Evolutionary conservation across 2,329 filamentous ascomycete species (phyloP).

Genomic region (Aspergillus unguis): DNA sequence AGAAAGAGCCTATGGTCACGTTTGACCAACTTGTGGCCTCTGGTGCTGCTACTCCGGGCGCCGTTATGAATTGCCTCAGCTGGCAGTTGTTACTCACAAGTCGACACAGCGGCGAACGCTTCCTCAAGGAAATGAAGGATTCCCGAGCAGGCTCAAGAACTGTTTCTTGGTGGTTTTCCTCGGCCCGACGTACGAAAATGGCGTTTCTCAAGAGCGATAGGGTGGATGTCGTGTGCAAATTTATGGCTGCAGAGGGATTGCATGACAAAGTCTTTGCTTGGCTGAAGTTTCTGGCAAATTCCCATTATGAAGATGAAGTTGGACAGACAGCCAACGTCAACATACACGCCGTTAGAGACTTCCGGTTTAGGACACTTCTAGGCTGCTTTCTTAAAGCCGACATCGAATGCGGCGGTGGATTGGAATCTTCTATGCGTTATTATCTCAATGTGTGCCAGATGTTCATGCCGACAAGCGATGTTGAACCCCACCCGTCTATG

Average conservation of each 20-base stretch:
- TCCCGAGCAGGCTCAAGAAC: conserved; percentile 35
- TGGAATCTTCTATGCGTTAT: conserved; percentile 29
- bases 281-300: conserved; percentile 30
- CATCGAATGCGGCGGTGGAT: conserved; percentile 30
- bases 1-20: conserved; percentile 32
- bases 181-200: conserved; percentile 28
- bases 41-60: conserved; percentile 28
- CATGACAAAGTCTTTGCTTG: conserved; percentile 35
- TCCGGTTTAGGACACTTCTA: conserved; percentile 24
- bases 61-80: conserved; percentile 30
- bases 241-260: conserved; percentile 39
- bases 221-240: conserved; percentile 32
- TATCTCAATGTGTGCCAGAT: conserved; percentile 29
- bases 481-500: conserved; percentile 4
- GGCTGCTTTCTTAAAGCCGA: conserved; percentile 34
- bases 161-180: conserved; percentile 41
- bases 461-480: conserved; percentile 14
- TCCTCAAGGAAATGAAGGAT: conserved; percentile 30
- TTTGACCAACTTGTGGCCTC: conserved; percentile 41
- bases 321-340: conserved; percentile 21
- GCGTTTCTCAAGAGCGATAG: conserved; percentile 30
- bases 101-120: conserved; percentile 18
- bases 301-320: conserved; percentile 24
- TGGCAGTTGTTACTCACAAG: conserved; percentile 32
- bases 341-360: conserved; percentile 20